These are phyloP conservation scores for Guadua angustifolia DNA, from an alignment of 176 grass and related monocot genomes.

Conservation along the genomic window DNA sequence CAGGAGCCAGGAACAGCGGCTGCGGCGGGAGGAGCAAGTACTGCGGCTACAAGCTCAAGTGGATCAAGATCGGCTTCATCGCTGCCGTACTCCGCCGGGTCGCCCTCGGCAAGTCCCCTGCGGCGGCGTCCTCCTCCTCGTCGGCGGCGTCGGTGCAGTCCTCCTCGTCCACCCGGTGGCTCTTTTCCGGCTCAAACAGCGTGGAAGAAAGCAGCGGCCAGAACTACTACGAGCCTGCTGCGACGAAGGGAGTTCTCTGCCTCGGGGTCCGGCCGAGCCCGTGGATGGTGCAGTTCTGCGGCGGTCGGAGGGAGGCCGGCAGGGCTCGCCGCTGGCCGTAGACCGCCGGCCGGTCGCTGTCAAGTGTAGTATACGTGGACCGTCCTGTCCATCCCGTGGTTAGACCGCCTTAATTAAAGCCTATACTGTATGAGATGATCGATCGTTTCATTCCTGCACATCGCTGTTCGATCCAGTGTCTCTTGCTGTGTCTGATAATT, in stretches of 20 bases:
- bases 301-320: conserved; percentile 19
- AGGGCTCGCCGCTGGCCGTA: conserved; percentile 48
- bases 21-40: background rate
- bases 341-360: conserved; percentile 18
- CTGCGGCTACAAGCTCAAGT: conserved; percentile 45
- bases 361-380: background rate
- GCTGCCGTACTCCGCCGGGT: conserved; percentile 52
- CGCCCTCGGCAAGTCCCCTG: conserved; percentile 17
- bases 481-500: background rate
- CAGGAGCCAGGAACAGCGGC: background rate
- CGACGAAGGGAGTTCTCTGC: conserved; percentile 18
- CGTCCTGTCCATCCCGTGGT: background rate
- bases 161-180: conserved; percentile 57
- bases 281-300: conserved; percentile 47
- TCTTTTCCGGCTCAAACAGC: conserved; percentile 43
- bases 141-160: conserved; percentile 40
- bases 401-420: conserved; percentile 24
- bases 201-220: background rate
- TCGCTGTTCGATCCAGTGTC: conserved; percentile 26
- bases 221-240: conserved; percentile 6
- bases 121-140: background rate
- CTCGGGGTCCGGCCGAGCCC: conserved; percentile 36
- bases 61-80: conserved; percentile 55
- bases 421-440: background rate
- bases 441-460: background rate